These are phyloP conservation scores for Candida rishiriensis DNA, from an alignment of 805 yeast species.

Conservation along the genomic window DNA sequence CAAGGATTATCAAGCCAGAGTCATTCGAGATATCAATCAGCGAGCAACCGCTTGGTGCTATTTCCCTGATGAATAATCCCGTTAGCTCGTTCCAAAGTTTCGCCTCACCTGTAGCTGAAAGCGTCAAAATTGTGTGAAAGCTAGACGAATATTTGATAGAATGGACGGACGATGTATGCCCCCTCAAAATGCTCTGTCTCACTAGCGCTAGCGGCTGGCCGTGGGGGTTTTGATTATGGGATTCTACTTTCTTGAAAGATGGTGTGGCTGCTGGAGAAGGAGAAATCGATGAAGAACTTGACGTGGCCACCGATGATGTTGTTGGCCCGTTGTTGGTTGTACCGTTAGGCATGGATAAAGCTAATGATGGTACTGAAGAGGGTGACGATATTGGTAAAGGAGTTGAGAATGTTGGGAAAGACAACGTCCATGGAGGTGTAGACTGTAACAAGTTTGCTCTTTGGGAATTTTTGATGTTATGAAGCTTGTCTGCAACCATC, in stretches of 20 bases:
- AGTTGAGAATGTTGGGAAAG: not conserved
- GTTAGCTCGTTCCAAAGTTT: conserved; percentile 63
- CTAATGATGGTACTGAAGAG: not conserved
- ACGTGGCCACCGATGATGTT: conserved; percentile 1
- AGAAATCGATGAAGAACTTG: not conserved
- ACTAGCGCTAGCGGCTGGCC: conserved; percentile 4
- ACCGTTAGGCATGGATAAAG: not conserved
- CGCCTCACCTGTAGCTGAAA: conserved; percentile 51
- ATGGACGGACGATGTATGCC: conserved; percentile 48
- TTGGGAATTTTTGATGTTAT: conserved; percentile 41
- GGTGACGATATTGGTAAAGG: not conserved
- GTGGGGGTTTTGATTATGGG: not conserved
- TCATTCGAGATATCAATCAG: conserved; percentile 47
- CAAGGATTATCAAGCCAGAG: conserved; percentile 47
- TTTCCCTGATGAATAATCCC: conserved; percentile 42
- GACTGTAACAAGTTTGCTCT: conserved; percentile 16
- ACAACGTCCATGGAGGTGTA: conserved; percentile 5
- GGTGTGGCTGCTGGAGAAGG: not conserved
- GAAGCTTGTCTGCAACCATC: conserved; percentile 11
- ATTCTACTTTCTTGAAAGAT: conserved; percentile 4
- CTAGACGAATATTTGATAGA: conserved; percentile 47
- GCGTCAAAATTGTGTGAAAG: conserved; percentile 50
- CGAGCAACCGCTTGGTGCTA: conserved; percentile 12
- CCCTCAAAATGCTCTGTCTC: conserved; percentile 38
- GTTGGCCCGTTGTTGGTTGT: not conserved